Evolutionary conservation across 805 yeast genomes (phyloP).

Genomic region (Cyberlindnera galapagoensis): DNA sequence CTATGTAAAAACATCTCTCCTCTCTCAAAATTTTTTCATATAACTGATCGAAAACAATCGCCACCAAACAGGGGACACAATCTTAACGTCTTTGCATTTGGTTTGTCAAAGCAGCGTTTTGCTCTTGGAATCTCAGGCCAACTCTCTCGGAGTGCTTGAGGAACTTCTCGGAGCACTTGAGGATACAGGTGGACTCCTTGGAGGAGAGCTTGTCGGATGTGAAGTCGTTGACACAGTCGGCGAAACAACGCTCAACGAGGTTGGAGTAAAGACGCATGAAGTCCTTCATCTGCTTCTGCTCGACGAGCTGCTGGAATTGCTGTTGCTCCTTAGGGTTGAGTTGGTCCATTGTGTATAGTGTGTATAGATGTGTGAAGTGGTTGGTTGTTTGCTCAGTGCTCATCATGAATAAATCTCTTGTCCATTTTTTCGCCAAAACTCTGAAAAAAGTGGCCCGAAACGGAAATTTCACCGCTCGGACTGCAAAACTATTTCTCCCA

Average conservation of each 20-base stretch:
- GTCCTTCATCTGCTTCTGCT: constrained; percentile 97
- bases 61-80: too few relatives aligned
- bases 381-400: too few relatives aligned
- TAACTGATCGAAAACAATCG: too few relatives aligned
- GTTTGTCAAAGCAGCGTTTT: constrained; percentile 76
- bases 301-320: constrained; percentile 91
- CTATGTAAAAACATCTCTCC: too few relatives aligned
- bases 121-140: constrained; percentile 98
- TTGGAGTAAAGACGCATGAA: constrained; percentile 96
- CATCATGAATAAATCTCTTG: too few relatives aligned
- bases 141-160: constrained; percentile 97
- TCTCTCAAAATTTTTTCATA: too few relatives aligned
- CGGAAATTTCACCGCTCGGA: too few relatives aligned
- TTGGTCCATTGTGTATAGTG: constrained; percentile 67
- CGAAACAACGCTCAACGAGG: constrained; percentile 93
- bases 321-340: constrained; percentile 94
- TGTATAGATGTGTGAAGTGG: too few relatives aligned
- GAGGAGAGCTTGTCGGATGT: constrained; percentile 82
- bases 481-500: too few relatives aligned
- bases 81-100: constrained; percentile 42
- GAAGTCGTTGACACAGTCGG: constrained; percentile 97
- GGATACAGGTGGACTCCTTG: constrained; percentile 80
- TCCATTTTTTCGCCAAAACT: too few relatives aligned
- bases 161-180: constrained; percentile 95
- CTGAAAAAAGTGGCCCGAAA: too few relatives aligned